Evolutionary conservation across 164 flowering plant species (phyloP).

Genomic region (Magnolia officinalis): DNA sequence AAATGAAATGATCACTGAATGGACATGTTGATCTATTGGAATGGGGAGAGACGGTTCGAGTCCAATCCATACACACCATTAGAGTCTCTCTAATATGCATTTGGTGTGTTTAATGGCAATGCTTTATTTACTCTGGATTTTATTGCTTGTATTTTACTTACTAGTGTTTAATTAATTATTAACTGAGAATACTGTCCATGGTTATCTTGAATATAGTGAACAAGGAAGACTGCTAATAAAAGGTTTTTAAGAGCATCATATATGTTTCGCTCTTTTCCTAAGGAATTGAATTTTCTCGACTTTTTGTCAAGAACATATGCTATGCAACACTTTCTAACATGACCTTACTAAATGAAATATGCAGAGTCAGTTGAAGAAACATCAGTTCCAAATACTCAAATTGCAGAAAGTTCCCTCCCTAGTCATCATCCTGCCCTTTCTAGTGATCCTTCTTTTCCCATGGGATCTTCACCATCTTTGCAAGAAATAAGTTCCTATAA

Average conservation of each 20-base stretch:
- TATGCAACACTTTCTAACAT: not conserved
- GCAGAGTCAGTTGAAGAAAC: constrained; percentile 19
- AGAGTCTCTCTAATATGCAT: too few relatives aligned
- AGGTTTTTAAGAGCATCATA: too few relatives aligned
- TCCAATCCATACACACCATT: too few relatives aligned
- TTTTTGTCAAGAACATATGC: not conserved
- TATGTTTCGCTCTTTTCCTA: too few relatives aligned
- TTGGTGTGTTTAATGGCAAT: too few relatives aligned
- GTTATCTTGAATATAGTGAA: too few relatives aligned
- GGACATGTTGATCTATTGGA: too few relatives aligned
- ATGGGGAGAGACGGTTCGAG: too few relatives aligned
- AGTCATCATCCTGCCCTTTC: constrained; percentile 13
- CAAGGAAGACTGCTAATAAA: too few relatives aligned
- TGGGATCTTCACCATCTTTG: constrained; percentile 18
- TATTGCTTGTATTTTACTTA: not conserved
- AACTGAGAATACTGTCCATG: too few relatives aligned
- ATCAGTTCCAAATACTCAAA: not conserved
- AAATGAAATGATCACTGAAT: too few relatives aligned
- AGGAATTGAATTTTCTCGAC: too few relatives aligned
- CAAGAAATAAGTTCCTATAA: constrained; percentile 15
- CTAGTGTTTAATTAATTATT: not conserved
- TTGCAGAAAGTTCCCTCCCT: constrained; percentile 10
- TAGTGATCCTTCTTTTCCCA: constrained; percentile 6
- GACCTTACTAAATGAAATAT: not conserved
- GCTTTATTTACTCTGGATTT: not conserved